These are phyloP conservation scores for Fusarium hainanense DNA, from an alignment of 2,329 filamentous ascomycete genomes.

Conservation along the genomic window DNA sequence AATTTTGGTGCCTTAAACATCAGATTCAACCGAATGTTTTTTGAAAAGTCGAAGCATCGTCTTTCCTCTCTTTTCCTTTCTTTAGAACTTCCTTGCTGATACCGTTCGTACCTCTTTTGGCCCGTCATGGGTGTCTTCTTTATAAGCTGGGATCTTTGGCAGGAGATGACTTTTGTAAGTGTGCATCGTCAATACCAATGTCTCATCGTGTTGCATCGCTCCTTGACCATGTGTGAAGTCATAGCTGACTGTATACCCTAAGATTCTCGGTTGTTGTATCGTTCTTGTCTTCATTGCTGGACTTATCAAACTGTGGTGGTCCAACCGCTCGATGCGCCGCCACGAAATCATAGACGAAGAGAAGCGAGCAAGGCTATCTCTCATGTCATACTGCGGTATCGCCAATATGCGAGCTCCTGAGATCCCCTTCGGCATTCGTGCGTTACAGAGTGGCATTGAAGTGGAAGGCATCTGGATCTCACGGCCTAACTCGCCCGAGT, in stretches of 20 bases:
- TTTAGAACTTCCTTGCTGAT: not conserved
- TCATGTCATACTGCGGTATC: conserved; percentile 67
- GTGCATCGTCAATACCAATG: not conserved
- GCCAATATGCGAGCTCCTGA: conserved; percentile 59
- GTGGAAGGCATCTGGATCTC: conserved; percentile 88
- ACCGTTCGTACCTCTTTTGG: conserved; percentile 3
- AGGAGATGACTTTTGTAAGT: conserved; percentile 90
- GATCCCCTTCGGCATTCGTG: conserved; percentile 87
- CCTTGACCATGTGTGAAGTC: accelerated
- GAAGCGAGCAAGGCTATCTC: conserved; percentile 64
- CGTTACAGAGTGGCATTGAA: conserved; percentile 83
- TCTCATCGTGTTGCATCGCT: not conserved
- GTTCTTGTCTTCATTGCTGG: conserved; percentile 75
- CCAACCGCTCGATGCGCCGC: conserved; percentile 64
- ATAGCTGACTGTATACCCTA: conserved; percentile 1
- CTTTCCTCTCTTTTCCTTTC: not conserved
- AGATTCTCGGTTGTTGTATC: conserved; percentile 81
- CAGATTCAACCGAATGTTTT: conserved; percentile 11
- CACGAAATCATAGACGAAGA: conserved; percentile 74
- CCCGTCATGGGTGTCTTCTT: conserved; percentile 65
- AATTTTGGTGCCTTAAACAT: conserved; percentile 36
- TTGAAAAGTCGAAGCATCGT: conserved; percentile 22
- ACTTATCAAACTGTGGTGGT: conserved; percentile 73
- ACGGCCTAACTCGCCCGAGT: conserved; percentile 56
- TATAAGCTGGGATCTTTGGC: conserved; percentile 80